Conservation (phyloP, 1,284 basidiomycete genomes). For the Ceratorhiza oryzae-sativae region DNA sequence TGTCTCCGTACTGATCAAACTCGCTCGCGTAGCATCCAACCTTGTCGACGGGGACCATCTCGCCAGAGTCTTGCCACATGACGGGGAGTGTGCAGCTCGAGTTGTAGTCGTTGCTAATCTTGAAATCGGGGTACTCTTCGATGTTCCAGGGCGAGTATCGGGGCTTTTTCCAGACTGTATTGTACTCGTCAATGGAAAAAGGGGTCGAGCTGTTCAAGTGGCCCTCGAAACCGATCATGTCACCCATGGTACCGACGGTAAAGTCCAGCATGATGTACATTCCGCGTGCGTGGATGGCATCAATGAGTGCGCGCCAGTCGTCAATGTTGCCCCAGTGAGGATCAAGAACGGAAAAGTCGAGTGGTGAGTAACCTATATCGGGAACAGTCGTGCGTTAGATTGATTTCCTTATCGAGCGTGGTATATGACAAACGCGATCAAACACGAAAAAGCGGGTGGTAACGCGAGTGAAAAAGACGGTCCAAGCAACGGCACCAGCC, state of each 20-base stretch:
- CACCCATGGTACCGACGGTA: conserved; percentile 89
- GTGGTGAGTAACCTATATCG: conserved; percentile 80
- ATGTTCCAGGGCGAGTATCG: conserved; percentile 84
- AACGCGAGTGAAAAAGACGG: conserved; percentile 12
- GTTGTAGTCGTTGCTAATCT: conserved; percentile 72
- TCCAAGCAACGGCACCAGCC: not conserved
- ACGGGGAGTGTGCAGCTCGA: conserved; percentile 73
- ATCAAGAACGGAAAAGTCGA: conserved; percentile 88
- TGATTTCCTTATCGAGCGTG: conserved; percentile 16
- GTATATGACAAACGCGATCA: conserved; percentile 15
- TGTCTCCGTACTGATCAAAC: conserved; percentile 93
- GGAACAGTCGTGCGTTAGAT: conserved; percentile 22
- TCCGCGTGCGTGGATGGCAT: conserved; percentile 74
- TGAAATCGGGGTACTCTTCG: conserved; percentile 81
- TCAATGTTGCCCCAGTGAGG: conserved; percentile 86
- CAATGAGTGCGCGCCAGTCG: conserved; percentile 79
- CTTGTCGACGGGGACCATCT: conserved; percentile 61
- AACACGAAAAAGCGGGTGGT: conserved; percentile 29
- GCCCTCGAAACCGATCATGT: conserved; percentile 74
- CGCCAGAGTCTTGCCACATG: conserved; percentile 81
- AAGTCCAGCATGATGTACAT: conserved; percentile 95
- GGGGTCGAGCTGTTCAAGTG: conserved; percentile 80
- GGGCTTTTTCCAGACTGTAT: conserved; percentile 77
- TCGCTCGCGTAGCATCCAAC: conserved; percentile 80
- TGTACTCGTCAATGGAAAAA: conserved; percentile 77